Conservation (phyloP, 371 early-diverging fungal species). For the Lichtheimia corymbifera region DNA sequence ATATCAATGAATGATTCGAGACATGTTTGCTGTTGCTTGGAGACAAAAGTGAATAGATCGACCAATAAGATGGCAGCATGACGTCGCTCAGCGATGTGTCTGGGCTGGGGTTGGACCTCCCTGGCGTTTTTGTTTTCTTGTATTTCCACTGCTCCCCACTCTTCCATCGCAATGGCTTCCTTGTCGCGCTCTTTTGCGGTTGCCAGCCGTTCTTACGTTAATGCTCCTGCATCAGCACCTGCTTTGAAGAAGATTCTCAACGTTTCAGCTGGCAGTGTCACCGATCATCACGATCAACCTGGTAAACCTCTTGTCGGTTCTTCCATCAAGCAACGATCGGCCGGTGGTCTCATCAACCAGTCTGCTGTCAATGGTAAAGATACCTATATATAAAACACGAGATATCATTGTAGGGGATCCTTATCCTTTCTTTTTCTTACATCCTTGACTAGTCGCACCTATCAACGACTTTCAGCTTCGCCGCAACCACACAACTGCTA, state of each 20-base stretch:
- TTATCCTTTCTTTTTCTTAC: background rate
- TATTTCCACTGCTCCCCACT: conserved; percentile 17
- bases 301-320: conserved; percentile 33
- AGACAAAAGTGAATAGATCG: background rate
- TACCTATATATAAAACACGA: background rate
- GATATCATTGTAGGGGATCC: background rate
- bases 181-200: conserved; percentile 52
- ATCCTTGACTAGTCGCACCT: conserved; percentile 23
- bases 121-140: conserved; percentile 12
- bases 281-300: conserved; percentile 34
- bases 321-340: conserved; percentile 30
- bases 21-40: background rate
- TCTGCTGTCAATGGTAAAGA: conserved; percentile 30
- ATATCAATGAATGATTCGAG: too few relatives aligned
- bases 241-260: conserved; percentile 44
- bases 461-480: conserved; percentile 53
- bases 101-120: background rate
- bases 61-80: background rate
- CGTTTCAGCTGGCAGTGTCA: conserved; percentile 25
- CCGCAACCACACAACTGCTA: conserved; percentile 58
- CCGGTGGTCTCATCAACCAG: conserved; percentile 23
- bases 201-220: conserved; percentile 46
- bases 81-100: conserved; percentile 5
- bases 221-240: conserved; percentile 45
- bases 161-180: conserved; percentile 41